These are phyloP conservation scores for Stereocaulon alpinum DNA, from an alignment of 495 filamentous ascomycete genomes.

Conservation along the genomic window DNA sequence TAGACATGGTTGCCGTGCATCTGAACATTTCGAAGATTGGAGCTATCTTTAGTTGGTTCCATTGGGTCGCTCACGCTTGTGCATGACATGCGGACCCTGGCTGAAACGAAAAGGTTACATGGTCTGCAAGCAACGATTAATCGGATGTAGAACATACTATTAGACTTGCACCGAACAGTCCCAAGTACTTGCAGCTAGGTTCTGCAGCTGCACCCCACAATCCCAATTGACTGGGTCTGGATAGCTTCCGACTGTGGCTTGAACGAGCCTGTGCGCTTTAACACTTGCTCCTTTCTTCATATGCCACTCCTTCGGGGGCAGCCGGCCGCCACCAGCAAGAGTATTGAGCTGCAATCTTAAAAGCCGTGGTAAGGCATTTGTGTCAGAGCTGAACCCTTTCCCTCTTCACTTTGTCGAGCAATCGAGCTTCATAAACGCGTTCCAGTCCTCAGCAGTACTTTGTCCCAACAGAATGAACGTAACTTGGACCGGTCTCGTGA, in stretches of 20 bases:
- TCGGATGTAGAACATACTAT: neutral
- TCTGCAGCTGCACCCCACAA: neutral
- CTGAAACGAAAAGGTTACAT: neutral
- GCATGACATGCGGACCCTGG: slow-evolving; percentile 1
- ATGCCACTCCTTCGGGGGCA: too few species aligned
- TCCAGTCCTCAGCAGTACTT: neutral
- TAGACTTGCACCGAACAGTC: neutral
- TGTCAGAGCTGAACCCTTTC: too few species aligned
- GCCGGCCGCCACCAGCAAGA: too few species aligned
- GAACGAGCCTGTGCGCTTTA: neutral
- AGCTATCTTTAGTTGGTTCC: neutral
- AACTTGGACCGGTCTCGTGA: neutral
- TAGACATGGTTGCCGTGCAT: neutral
- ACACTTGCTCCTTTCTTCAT: neutral
- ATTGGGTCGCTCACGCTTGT: neutral
- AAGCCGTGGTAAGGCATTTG: too few species aligned
- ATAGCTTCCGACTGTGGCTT: slow-evolving; percentile 3
- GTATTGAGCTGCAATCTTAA: too few species aligned
- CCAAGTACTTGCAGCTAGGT: neutral
- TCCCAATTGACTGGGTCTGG: slow-evolving; percentile 7
- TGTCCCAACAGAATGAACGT: neutral
- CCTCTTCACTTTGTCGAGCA: neutral
- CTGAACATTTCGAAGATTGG: neutral
- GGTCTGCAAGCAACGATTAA: neutral
- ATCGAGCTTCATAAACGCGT: neutral